Conservation (phyloP, 2,329 filamentous ascomycete species). For the Alternaria rosae region DNA sequence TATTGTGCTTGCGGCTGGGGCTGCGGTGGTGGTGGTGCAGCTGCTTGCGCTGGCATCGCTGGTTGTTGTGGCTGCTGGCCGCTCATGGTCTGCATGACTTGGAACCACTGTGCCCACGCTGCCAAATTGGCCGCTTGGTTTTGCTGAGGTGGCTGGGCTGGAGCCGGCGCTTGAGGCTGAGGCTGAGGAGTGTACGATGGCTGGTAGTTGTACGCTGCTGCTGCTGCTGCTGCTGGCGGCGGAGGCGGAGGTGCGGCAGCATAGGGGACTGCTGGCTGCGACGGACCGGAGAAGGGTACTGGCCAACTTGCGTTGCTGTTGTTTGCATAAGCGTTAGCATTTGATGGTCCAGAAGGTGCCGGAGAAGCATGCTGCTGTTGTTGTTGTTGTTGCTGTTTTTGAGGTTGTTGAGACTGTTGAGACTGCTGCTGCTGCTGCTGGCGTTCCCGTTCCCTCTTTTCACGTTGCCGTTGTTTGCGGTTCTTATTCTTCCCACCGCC, state of each 20-base stretch:
- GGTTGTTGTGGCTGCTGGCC: constrained; percentile 31
- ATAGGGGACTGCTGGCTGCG: constrained; percentile 28
- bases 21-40: constrained; percentile 27
- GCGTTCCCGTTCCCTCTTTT: constrained; percentile 37
- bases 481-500: constrained; percentile 40
- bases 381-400: constrained; percentile 11
- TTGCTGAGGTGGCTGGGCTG: constrained; percentile 19
- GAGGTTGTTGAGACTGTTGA: constrained; percentile 20
- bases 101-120: constrained; percentile 40
- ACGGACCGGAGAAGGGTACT: constrained; percentile 22
- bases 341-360: constrained; percentile 26
- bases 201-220: constrained; percentile 25
- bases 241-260: constrained; percentile 23
- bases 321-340: constrained; percentile 30
- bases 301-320: constrained; percentile 32
- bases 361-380: constrained; percentile 27
- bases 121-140: constrained; percentile 38
- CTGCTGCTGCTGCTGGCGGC: constrained; percentile 22
- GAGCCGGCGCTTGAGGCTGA: constrained; percentile 5
- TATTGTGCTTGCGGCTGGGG: constrained; percentile 33
- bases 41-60: constrained; percentile 25
- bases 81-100: constrained; percentile 35
- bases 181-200: constrained; percentile 22
- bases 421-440: constrained; percentile 27
- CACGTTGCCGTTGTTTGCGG: constrained; percentile 38